Evolutionary conservation across 2,329 filamentous ascomycete genomes (phyloP).

Genomic region (Emericellopsis atlantica): DNA sequence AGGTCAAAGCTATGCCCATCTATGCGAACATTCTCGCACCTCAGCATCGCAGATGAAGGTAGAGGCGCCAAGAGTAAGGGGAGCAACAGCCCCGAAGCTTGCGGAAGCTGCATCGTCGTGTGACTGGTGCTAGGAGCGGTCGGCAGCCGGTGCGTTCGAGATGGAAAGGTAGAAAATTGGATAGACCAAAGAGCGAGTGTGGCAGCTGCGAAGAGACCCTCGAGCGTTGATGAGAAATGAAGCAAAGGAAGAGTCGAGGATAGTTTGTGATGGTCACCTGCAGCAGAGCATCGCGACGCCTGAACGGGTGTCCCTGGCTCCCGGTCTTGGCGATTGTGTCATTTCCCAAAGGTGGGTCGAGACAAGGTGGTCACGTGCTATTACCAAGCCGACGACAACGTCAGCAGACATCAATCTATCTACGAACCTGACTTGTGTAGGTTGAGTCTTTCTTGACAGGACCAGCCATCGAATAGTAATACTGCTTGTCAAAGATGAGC

Average conservation of each 20-base stretch:
- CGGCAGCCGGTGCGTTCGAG: neutral
- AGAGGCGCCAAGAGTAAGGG: slow-evolving; percentile 14
- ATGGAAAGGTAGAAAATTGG: neutral
- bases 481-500: too few relatives aligned
- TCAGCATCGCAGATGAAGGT: slow-evolving; percentile 34
- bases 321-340: slow-evolving; percentile 4
- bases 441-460: too few relatives aligned
- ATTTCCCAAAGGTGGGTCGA: neutral
- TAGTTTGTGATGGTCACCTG: neutral
- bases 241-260: neutral
- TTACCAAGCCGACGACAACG: too few relatives aligned
- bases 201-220: neutral
- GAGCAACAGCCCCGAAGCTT: slow-evolving; percentile 1
- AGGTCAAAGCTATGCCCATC: slow-evolving; percentile 53
- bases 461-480: too few relatives aligned
- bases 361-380: too few relatives aligned
- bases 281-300: neutral
- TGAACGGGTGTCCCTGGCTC: neutral
- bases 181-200: neutral
- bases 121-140: neutral
- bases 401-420: too few relatives aligned
- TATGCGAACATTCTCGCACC: slow-evolving; percentile 49
- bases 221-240: neutral
- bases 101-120: neutral
- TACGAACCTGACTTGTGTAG: too few relatives aligned